Evolutionary conservation across 2,329 filamentous ascomycete species (phyloP).

Genomic region (Colletotrichum sp.): DNA sequence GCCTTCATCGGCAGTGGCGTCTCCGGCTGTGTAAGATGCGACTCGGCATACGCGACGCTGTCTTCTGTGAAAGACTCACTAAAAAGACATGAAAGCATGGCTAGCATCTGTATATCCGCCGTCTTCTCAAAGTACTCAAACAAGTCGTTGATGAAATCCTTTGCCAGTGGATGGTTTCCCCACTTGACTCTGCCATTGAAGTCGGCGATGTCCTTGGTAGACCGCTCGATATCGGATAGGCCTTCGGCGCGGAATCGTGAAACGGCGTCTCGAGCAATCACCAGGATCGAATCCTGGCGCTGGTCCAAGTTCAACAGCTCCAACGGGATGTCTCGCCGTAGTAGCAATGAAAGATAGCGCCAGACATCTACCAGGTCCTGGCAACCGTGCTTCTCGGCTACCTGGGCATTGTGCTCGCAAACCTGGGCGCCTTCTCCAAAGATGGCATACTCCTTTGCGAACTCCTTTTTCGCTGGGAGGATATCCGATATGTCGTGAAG

Average conservation of each 20-base stretch:
- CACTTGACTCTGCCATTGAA: constrained; percentile 69
- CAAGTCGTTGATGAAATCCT: constrained; percentile 64
- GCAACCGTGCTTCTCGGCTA: constrained; percentile 75
- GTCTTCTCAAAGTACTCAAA: constrained; percentile 67
- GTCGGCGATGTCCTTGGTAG: constrained; percentile 21
- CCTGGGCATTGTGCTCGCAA: constrained; percentile 81
- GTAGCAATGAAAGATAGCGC: constrained; percentile 78
- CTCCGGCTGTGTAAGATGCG: constrained; percentile 61
- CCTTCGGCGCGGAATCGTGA: constrained; percentile 37
- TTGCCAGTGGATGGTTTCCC: constrained; percentile 69
- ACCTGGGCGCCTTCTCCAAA: constrained; percentile 83
- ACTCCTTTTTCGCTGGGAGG: constrained; percentile 77
- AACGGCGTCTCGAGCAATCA: constrained; percentile 70
- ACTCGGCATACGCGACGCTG: constrained; percentile 61
- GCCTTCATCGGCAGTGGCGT: constrained; percentile 70
- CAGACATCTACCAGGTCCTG: constrained; percentile 81
- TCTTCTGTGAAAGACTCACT: constrained; percentile 63
- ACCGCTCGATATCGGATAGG: constrained; percentile 12
- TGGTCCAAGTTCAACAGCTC: constrained; percentile 63
- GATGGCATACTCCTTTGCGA: constrained; percentile 82
- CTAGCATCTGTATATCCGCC: constrained; percentile 72
- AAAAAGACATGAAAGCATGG: constrained; percentile 74
- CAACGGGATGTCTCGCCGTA: constrained; percentile 78
- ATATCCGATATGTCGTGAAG: constrained; percentile 73
- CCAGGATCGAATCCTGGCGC: constrained; percentile 64